These are phyloP conservation scores for Conoideocrella luteorostrata DNA, from an alignment of 2,329 filamentous ascomycete species.

Conservation along the genomic window DNA sequence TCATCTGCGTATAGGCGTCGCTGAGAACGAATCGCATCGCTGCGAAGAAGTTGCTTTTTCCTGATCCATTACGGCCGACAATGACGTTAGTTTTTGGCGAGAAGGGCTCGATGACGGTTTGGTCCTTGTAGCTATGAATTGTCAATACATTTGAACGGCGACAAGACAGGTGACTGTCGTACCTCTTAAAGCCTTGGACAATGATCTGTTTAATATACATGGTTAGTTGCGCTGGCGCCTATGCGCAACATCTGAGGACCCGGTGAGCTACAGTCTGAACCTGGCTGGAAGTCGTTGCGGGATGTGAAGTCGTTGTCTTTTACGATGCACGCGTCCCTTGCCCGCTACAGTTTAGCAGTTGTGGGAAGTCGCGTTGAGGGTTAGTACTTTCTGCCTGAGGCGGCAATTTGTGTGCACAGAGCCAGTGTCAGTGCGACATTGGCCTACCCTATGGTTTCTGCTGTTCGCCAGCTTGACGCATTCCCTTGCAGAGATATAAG, in stretches of 20 bases:
- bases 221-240: slow-evolving; percentile 33
- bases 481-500: no score
- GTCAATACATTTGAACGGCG: slow-evolving; percentile 15
- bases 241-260: slow-evolving; percentile 29
- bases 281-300: neutral
- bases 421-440: no score
- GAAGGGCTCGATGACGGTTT: slow-evolving; percentile 97
- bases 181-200: slow-evolving; percentile 99
- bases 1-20: slow-evolving; percentile 95
- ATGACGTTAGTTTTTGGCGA: slow-evolving; percentile 97
- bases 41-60: slow-evolving; percentile 99
- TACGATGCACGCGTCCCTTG: slow-evolving; percentile 9
- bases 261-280: slow-evolving; percentile 17
- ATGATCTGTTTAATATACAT: slow-evolving; percentile 99
- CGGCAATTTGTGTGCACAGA: no score
- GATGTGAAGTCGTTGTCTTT: neutral
- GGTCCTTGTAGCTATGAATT: slow-evolving; percentile 84
- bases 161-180: slow-evolving; percentile 18
- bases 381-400: slow-evolving; percentile 8
- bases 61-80: slow-evolving; percentile 96
- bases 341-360: slow-evolving; percentile 2
- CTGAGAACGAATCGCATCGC: slow-evolving; percentile 97
- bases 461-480: no score
- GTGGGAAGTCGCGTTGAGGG: slow-evolving; percentile 8
- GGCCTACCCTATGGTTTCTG: no score